Percentiles rank a stretch among this genome's conserved stretches.
Evolutionary conservation across 352 stramenopile genomes (phyloP).

Genomic region (Phytophthora pistaciae): DNA sequence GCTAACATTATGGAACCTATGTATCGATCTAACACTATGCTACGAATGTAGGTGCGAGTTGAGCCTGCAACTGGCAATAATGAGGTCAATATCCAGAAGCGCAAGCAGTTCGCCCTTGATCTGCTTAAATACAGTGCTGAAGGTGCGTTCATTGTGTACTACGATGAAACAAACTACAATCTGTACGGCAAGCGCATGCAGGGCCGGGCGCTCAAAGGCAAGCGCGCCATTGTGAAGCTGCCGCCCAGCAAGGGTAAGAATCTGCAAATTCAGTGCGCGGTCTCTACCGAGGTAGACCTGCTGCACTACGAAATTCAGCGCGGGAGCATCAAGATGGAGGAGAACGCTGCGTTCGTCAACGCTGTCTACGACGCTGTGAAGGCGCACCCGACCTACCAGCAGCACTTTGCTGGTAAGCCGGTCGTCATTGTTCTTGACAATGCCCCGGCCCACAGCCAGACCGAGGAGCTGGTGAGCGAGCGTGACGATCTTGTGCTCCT

Average conservation of each 20-base stretch:
- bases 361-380: slow-evolving; percentile 1
- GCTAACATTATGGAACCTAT: too few relatives aligned
- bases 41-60: not conserved
- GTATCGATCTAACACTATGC: too few relatives aligned
- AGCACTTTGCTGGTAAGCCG: not conserved
- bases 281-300: slow-evolving; percentile 1
- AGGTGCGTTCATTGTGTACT: not conserved
- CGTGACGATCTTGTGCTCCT: slow-evolving; percentile 11
- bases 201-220: not conserved
- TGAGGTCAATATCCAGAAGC: not conserved
- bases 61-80: not conserved
- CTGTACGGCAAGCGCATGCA: not conserved
- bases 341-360: not conserved
- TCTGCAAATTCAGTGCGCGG: slow-evolving; percentile 11
- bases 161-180: not conserved
- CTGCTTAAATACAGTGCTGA: not conserved
- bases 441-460: slow-evolving; percentile 1
- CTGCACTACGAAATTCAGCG: not conserved
- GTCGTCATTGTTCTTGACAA: slow-evolving; percentile 13
- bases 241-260: slow-evolving; percentile 7
- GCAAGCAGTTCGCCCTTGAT: not conserved
- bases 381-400: not conserved
- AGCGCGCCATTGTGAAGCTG: slow-evolving; percentile 1
- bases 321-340: too few relatives aligned
- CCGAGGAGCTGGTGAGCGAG: not conserved